Conservation (phyloP, 2,329 filamentous ascomycete species). For the Chaetomiaceae sp. region DNA sequence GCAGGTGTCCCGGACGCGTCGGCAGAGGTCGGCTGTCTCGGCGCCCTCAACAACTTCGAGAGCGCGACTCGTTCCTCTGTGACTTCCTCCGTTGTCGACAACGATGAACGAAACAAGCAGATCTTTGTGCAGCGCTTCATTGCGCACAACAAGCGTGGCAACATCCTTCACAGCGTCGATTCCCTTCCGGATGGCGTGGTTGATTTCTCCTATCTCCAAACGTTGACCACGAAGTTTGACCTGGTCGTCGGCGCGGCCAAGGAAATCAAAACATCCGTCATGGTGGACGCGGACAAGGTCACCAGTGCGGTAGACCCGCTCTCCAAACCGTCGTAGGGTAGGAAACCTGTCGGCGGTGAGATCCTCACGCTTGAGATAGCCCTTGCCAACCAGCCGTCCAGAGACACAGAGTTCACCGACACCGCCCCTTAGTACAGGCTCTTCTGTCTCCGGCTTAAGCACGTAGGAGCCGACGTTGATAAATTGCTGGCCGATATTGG, state of each 20-base stretch:
- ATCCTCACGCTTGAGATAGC: slow-evolving; percentile 77
- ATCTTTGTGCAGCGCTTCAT: slow-evolving; percentile 72
- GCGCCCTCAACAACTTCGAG: slow-evolving; percentile 30
- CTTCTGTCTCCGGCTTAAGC: slow-evolving; percentile 61
- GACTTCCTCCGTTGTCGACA: neutral
- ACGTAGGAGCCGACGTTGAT: slow-evolving; percentile 84
- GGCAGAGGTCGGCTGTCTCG: slow-evolving; percentile 37
- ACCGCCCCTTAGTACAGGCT: slow-evolving; percentile 69
- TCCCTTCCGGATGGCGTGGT: slow-evolving; percentile 67
- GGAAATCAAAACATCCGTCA: slow-evolving; percentile 79
- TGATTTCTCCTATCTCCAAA: slow-evolving; percentile 87
- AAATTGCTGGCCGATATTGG: slow-evolving; percentile 85
- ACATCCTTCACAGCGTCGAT: slow-evolving; percentile 59
- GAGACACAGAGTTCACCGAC: slow-evolving; percentile 87
- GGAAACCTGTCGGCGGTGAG: slow-evolving; percentile 76
- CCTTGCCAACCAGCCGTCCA: slow-evolving; percentile 80
- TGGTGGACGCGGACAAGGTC: slow-evolving; percentile 79
- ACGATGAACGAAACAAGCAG: slow-evolving; percentile 75
- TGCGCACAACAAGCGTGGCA: slow-evolving; percentile 66
- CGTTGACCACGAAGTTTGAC: slow-evolving; percentile 87
- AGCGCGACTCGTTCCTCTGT: neutral
- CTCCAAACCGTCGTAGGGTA: slow-evolving; percentile 48
- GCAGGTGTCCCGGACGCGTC: slow-evolving; percentile 57
- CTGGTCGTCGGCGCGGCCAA: slow-evolving; percentile 85
- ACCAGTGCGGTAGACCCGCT: slow-evolving; percentile 78